Conservation (phyloP, 495 filamentous ascomycete species). For the Neurospora sublineolata region DNA sequence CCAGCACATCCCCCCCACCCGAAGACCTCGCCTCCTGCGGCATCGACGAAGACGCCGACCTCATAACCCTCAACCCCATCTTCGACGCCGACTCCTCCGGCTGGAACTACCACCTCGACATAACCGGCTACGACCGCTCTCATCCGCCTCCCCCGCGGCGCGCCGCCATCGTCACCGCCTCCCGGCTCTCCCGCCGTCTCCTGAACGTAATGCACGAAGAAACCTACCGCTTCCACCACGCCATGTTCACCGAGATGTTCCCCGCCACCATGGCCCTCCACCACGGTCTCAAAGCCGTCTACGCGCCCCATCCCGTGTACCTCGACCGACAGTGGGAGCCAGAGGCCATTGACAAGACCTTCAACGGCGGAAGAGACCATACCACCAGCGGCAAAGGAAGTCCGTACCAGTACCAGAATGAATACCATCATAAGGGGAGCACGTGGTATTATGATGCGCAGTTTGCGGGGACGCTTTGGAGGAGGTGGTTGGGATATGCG, state of each 20-base stretch:
- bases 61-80: constrained; percentile 89
- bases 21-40: constrained; percentile 68
- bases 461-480: constrained; percentile 74
- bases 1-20: constrained; percentile 82
- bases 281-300: constrained; percentile 90
- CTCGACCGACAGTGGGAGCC: constrained; percentile 71
- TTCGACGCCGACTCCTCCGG: constrained; percentile 80
- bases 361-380: constrained; percentile 77
- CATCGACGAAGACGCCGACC: constrained; percentile 81
- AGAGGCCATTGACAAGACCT: constrained; percentile 63
- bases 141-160: constrained; percentile 62
- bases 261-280: constrained; percentile 74
- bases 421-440: constrained; percentile 80
- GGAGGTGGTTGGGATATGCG: constrained; percentile 75
- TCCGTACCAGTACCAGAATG: constrained; percentile 64
- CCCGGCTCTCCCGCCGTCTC: constrained; percentile 68
- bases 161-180: constrained; percentile 73
- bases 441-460: constrained; percentile 94
- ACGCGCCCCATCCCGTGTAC: constrained; percentile 81
- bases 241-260: constrained; percentile 95
- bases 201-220: constrained; percentile 83
- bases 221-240: constrained; percentile 62
- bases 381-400: constrained; percentile 55
- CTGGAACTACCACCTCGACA: constrained; percentile 76
- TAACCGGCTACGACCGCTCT: constrained; percentile 69